phyloP scores from a whole-genome alignment of 371 early-diverging fungal genomes.

The Mucor sp. region DNA sequence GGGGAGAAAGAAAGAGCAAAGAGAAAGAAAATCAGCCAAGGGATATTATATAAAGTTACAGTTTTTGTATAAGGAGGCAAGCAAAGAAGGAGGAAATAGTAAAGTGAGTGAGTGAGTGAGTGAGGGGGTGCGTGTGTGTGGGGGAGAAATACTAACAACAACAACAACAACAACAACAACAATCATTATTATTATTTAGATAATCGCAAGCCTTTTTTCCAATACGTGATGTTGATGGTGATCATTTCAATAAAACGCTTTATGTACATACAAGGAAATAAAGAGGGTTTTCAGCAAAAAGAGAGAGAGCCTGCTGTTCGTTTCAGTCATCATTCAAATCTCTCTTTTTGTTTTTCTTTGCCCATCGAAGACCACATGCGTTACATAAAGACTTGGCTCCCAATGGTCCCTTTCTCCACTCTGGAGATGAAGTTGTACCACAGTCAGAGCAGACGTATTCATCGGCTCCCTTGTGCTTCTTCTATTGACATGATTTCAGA shows the following conservation, averaged over 20 bases:
- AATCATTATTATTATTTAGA: neutral
- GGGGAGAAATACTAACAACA: neutral
- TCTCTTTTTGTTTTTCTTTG: conserved; percentile 35
- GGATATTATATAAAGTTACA: neutral
- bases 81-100: neutral
- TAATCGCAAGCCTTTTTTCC: neutral
- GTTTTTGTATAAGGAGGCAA: neutral
- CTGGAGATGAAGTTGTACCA: conserved; percentile 75
- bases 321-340: conserved; percentile 29
- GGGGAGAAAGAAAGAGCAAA: conserved; percentile 7
- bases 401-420: conserved; percentile 81
- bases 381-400: conserved; percentile 64
- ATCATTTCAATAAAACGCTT: neutral
- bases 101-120: conserved; percentile 3
- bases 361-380: conserved; percentile 54
- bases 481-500: conserved; percentile 2
- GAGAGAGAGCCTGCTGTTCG: neutral
- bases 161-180: neutral
- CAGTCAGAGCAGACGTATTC: conserved; percentile 60
- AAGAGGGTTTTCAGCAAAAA: neutral
- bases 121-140: neutral
- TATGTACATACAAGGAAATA: conserved; percentile 10
- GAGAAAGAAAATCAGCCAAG: conserved; percentile 1
- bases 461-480: conserved; percentile 41
- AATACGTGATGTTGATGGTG: neutral